Evolutionary conservation across 495 filamentous ascomycete species (phyloP).

Genomic region (Cercophora samala): DNA sequence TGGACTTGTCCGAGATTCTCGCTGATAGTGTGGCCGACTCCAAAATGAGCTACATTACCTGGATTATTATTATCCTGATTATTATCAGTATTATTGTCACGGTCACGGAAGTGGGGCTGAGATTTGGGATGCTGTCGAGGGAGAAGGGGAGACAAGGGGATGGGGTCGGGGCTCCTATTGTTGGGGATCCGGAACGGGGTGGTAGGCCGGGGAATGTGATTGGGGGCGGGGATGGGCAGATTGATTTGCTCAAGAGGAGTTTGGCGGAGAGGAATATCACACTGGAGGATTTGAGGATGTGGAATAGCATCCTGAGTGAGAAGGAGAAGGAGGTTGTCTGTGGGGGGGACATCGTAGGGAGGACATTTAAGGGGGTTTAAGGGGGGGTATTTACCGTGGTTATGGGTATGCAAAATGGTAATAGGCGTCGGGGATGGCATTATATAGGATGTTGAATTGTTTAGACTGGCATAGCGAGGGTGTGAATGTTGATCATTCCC

Average conservation of each 20-base stretch:
- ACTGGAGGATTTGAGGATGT: constrained; percentile 37
- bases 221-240: constrained; percentile 12
- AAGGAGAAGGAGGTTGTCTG: constrained; percentile 46
- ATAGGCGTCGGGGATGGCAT: neutral
- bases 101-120: constrained; percentile 78
- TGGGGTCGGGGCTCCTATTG: neutral
- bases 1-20: constrained; percentile 93
- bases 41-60: constrained; percentile 90
- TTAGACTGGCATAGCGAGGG: neutral
- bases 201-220: constrained; percentile 5
- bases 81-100: constrained; percentile 87
- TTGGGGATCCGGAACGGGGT: neutral
- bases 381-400: neutral
- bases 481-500: neutral
- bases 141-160: constrained; percentile 34
- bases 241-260: constrained; percentile 24
- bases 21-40: constrained; percentile 88
- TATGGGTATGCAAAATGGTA: neutral
- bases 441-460: neutral
- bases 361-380: constrained; percentile 40
- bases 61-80: constrained; percentile 97
- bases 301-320: constrained; percentile 37
- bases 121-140: constrained; percentile 72
- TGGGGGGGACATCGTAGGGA: constrained; percentile 41
- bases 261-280: constrained; percentile 37